Conservation (phyloP, 1,284 basidiomycete species). For the Microbotryum silenes-acaulis region DNA sequence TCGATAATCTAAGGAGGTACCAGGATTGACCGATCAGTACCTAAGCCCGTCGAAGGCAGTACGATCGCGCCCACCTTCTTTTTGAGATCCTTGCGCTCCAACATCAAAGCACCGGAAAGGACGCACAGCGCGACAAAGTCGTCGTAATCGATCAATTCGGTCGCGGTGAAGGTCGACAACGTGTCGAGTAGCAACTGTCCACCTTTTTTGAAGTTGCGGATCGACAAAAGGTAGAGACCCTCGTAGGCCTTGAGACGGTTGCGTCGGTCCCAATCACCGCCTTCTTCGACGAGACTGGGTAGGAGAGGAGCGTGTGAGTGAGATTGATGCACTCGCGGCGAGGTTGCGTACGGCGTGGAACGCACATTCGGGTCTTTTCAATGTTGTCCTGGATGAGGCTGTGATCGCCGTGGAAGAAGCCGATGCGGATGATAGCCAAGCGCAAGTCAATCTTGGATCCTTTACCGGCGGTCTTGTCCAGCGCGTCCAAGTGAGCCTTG, state of each 20-base stretch:
- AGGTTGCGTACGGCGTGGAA: constrained; percentile 14
- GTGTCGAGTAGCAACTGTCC: constrained; percentile 78
- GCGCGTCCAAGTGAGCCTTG: constrained; percentile 70
- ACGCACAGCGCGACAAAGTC: constrained; percentile 85
- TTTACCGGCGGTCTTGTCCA: constrained; percentile 86
- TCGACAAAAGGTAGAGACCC: constrained; percentile 74
- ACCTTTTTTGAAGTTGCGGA: constrained; percentile 57
- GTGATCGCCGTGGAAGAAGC: constrained; percentile 82
- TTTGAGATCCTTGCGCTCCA: constrained; percentile 81
- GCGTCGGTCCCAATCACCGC: constrained; percentile 95
- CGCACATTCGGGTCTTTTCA: constrained; percentile 71
- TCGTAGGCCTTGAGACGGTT: constrained; percentile 95
- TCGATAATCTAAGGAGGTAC: constrained; percentile 44
- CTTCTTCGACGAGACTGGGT: constrained; percentile 77
- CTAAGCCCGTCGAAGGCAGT: too few species aligned
- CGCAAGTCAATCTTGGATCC: constrained; percentile 90
- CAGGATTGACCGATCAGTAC: not conserved
- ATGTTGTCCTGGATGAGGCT: constrained; percentile 66
- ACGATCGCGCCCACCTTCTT: constrained; percentile 59
- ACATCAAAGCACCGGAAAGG: constrained; percentile 65
- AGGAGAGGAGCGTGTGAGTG: not conserved
- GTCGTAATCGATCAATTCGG: constrained; percentile 80
- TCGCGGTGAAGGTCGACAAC: constrained; percentile 87
- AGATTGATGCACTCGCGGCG: not conserved
- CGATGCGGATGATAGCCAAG: constrained; percentile 79